phyloP scores from a whole-genome alignment of 208 protist genomes.

The Tritrichomonas foetus region DNA sequence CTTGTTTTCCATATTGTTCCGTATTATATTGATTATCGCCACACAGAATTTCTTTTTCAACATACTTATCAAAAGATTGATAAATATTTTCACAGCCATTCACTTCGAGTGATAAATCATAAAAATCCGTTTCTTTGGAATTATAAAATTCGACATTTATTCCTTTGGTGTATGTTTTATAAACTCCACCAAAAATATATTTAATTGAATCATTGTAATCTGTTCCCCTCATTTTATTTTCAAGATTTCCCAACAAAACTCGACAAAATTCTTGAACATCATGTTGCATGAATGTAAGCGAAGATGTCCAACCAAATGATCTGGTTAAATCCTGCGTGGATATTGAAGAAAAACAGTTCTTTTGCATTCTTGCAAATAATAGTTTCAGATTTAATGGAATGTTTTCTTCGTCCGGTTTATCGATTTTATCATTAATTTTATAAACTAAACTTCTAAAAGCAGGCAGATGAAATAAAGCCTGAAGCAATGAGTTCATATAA shows the following conservation, averaged over 20 bases:
- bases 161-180: not conserved
- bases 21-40: conserved; percentile 73
- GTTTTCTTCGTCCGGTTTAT: not conserved
- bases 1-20: conserved; percentile 68
- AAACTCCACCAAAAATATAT: not conserved
- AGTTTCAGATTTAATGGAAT: conserved; percentile 55
- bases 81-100: not conserved
- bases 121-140: not conserved
- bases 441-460: not conserved
- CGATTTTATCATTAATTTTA: not conserved
- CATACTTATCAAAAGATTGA: not conserved
- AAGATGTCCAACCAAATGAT: not conserved
- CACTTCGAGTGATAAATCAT: not conserved
- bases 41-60: conserved; percentile 62
- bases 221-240: not conserved
- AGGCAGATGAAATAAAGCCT: not conserved
- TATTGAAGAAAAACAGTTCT: not conserved
- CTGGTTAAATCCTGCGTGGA: not conserved
- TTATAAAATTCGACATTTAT: not conserved
- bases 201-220: not conserved
- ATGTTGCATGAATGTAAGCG: not conserved
- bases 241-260: not conserved
- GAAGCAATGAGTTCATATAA: conserved; percentile 21
- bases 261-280: conserved; percentile 26
- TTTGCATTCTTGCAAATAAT: conserved; percentile 3